Evolutionary conservation across 148 eudicot species (phyloP).

Genomic region (Rhododendron henanense): DNA sequence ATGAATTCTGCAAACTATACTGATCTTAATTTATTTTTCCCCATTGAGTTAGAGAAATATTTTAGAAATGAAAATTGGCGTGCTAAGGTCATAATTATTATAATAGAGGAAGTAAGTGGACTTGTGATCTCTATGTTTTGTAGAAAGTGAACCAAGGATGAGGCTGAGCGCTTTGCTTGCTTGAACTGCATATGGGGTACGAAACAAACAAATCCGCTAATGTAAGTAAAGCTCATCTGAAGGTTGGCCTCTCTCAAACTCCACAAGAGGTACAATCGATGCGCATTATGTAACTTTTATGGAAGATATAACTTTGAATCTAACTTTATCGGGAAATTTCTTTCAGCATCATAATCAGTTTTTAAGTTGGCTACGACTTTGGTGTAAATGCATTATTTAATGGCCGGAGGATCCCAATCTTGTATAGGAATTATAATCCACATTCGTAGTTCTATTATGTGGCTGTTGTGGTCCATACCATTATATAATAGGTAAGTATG

Average conservation of each 20-base stretch:
- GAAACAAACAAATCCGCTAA: neutral
- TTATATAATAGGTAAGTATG: no score
- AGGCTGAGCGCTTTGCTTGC: neutral
- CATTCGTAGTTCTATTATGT: no score
- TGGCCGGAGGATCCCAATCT: no score
- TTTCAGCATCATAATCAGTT: no score
- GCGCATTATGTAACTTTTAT: neutral
- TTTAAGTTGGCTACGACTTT: no score
- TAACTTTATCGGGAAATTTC: neutral
- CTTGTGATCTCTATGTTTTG: neutral
- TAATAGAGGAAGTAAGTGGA: neutral
- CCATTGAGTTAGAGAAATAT: neutral
- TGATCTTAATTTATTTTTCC: neutral
- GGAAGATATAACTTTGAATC: neutral
- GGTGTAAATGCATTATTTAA: no score
- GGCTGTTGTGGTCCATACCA: no score
- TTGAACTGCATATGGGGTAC: neutral
- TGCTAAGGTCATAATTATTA: neutral
- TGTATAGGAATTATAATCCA: no score
- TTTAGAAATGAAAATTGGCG: neutral
- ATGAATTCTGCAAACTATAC: no score
- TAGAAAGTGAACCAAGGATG: neutral
- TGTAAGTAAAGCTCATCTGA: neutral
- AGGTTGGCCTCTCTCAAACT: neutral
- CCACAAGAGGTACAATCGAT: neutral